Base-by-base conservation (phyloP, 2,329 filamentous ascomycete species). In the Penicillium concentricum region DNA sequence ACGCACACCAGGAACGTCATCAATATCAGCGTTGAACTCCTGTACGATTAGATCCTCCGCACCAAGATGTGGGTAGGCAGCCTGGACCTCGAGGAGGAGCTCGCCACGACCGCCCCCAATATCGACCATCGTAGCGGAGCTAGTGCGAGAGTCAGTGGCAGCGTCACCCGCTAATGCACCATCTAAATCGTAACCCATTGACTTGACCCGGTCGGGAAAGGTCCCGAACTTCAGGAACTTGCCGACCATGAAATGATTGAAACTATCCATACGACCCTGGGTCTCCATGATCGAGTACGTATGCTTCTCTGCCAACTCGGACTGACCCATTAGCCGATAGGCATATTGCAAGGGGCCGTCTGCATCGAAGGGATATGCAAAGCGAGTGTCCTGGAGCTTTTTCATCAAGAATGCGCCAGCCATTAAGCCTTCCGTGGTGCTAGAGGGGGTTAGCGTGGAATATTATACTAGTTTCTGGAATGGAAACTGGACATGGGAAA, bases 211-310 rank as follows among this genome's bases (percentile, higher is more conserved):
- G 2, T 72, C 70, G 5, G 73, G 72, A 47, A 70, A 68, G 1
- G 63, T 73, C 6, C 65, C 63, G n/a, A 67, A 67, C 26, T 70
- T 73, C 28, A 69, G 61, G 34, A 75, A 75, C 49, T 75, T 75
- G 48, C 72, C 72, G 2, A 68, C 67, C 73, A 75, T 75, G 57
- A 76, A 75, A n/a, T 60, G 54, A 32, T 75, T 75, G 47, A 76
- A 76, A 48, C 72, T 75, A 22, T 69, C 67, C 68, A 76, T 74
- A 5, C 73, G 72, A n/a, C 68, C 69, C 52, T 72, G 66, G 1
- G 54, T 57, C 13, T 68, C 65, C 72, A 76, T 75, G 4, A 75
- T 75, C 0, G 67, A 65, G 44, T 75, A 76, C 0, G 72, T 71
- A 51, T 76, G 72, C 42, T 71, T 54, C 1, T 65, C 51, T 3